A percentile compares a stretch with the other conserved stretches of the same genome.
Evolutionary conservation across 2,329 filamentous ascomycete species (phyloP).

Genomic region (Pestalotiopsis sp.): DNA sequence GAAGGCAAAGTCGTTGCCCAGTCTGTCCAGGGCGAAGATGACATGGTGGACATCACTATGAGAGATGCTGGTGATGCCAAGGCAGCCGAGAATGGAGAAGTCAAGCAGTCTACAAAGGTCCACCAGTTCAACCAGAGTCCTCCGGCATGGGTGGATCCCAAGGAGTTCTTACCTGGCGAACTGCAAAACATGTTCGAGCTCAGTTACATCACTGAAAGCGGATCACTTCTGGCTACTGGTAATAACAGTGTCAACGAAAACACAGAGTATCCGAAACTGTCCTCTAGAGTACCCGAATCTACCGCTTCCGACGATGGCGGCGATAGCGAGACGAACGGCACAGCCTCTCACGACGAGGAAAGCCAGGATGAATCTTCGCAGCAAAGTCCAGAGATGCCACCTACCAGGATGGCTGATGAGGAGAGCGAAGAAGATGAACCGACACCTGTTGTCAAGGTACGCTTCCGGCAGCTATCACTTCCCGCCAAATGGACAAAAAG

Average conservation of each 20-base stretch:
- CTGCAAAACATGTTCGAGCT: constrained; percentile 78
- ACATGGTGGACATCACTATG: constrained; percentile 89
- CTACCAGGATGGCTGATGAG: constrained; percentile 62
- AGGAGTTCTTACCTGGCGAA: constrained; percentile 60
- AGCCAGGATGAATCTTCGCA: constrained; percentile 51
- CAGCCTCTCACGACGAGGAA: constrained; percentile 54
- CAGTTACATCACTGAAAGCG: constrained; percentile 63
- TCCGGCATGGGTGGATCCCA: constrained; percentile 56
- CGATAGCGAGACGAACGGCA: constrained; percentile 50
- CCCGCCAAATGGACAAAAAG: neutral
- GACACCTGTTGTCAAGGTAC: constrained; percentile 36
- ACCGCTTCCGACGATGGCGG: constrained; percentile 48
- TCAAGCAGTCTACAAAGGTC: constrained; percentile 21
- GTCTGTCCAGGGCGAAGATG: constrained; percentile 87
- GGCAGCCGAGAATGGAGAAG: neutral
- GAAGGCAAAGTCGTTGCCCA: constrained; percentile 74
- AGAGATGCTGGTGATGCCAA: constrained; percentile 52
- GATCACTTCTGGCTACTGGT: constrained; percentile 68
- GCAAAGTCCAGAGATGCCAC: constrained; percentile 28
- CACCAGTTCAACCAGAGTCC: constrained; percentile 51
- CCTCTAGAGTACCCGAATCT: constrained; percentile 45
- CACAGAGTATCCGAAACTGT: constrained; percentile 58
- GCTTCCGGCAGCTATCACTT: constrained; percentile 12
- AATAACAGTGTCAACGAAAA: constrained; percentile 66
- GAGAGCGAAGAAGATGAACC: constrained; percentile 59